phyloP scores from a whole-genome alignment of 139 green algal genomes.

The Pycnococcus provasolii region DNA sequence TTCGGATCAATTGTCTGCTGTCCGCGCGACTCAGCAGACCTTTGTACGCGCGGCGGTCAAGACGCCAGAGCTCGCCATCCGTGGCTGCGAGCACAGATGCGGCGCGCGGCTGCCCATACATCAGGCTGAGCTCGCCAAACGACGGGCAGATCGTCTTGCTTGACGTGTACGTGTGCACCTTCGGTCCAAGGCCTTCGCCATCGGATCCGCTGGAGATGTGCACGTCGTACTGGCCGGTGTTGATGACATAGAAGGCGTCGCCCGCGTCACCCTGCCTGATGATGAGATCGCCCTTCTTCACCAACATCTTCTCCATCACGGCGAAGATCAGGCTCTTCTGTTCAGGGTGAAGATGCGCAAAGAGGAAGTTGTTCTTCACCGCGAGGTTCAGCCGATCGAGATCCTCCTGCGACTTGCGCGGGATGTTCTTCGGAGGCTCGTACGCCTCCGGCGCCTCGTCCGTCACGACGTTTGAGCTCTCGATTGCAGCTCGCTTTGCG shows the following conservation, averaged over 20 bases:
- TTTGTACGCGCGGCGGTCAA: conserved; percentile 46
- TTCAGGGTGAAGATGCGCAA: conserved; percentile 36
- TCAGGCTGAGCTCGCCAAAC: conserved; percentile 86
- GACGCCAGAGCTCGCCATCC: conserved; percentile 46
- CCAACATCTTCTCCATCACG: conserved; percentile 24
- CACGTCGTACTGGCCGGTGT: conserved; percentile 50
- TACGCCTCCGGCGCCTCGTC: not conserved
- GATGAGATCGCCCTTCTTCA: conserved; percentile 40
- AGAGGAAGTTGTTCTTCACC: conserved; percentile 48
- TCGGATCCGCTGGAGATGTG: conserved; percentile 2
- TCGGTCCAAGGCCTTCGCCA: not conserved
- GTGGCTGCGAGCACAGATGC: conserved; percentile 62
- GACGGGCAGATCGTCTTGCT: conserved; percentile 16
- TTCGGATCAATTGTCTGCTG: conserved; percentile 13
- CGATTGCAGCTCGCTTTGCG: not conserved
- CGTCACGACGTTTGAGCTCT: not conserved
- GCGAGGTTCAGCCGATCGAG: conserved; percentile 28
- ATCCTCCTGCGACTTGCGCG: conserved; percentile 14
- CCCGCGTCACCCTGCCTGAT: conserved; percentile 53
- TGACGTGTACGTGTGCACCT: conserved; percentile 28
- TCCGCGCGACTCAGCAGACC: conserved; percentile 27
- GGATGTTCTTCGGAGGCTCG: conserved; percentile 2
- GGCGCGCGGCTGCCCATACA: conserved; percentile 61
- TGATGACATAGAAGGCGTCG: conserved; percentile 76
- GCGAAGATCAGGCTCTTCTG: conserved; percentile 27